A percentile compares a stretch with the other conserved stretches of the same genome.
These are phyloP conservation scores for Aureobasidium sp. DNA, from an alignment of 2,329 filamentous ascomycete genomes.

Conservation along the genomic window DNA sequence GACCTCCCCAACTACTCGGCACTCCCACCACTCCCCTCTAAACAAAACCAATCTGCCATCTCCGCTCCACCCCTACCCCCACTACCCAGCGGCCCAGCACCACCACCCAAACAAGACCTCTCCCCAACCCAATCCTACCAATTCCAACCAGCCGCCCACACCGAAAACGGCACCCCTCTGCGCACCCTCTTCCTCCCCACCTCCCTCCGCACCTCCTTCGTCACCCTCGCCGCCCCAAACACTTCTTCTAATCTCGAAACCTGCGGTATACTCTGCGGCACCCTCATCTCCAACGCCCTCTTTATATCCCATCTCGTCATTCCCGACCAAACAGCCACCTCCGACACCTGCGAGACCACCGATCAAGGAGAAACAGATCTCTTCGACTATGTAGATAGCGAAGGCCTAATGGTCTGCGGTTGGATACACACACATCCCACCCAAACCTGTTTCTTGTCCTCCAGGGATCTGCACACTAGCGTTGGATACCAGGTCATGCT, in stretches of 20 bases:
- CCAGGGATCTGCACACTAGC: conserved; percentile 85
- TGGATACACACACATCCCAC: conserved; percentile 98
- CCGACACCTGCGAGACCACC: conserved; percentile 89
- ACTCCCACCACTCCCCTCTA: conserved; percentile 23
- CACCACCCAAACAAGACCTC: conserved; percentile 30
- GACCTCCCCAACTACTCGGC: not conserved
- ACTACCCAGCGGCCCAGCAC: conserved; percentile 16
- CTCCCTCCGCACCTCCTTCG: conserved; percentile 63
- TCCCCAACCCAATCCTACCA: conserved; percentile 52
- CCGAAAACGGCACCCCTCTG: conserved; percentile 81
- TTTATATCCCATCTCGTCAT: conserved; percentile 86
- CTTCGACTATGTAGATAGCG: conserved; percentile 79
- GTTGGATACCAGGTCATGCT: conserved; percentile 93
- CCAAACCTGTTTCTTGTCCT: conserved; percentile 97
- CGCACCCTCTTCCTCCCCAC: conserved; percentile 81
- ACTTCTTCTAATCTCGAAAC: conserved; percentile 80
- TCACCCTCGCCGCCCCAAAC: conserved; percentile 65
- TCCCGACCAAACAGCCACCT: conserved; percentile 80
- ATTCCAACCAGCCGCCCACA: conserved; percentile 75
- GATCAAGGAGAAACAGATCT: conserved; percentile 63
- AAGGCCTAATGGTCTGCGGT: conserved; percentile 77
- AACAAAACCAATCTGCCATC: conserved; percentile 15
- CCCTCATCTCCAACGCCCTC: conserved; percentile 81
- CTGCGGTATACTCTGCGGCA: conserved; percentile 88
- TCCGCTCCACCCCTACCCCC: not conserved